These are phyloP conservation scores for Cynanchum wilfordii DNA, from an alignment of 257 asterid species.

Conservation along the genomic window DNA sequence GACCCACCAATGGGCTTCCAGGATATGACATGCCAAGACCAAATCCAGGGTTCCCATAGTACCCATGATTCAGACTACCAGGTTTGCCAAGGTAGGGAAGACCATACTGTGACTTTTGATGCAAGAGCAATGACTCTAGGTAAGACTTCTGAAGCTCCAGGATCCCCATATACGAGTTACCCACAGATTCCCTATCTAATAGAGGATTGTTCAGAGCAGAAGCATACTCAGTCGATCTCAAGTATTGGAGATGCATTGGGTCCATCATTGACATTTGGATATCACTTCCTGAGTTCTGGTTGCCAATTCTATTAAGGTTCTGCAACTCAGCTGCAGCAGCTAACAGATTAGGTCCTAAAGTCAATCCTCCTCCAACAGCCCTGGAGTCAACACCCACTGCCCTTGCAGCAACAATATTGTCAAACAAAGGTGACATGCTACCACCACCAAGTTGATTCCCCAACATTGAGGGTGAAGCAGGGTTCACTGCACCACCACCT, in stretches of 20 bases:
- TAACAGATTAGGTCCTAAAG: slow-evolving; percentile 42
- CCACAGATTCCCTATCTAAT: slow-evolving; percentile 33
- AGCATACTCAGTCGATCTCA: slow-evolving; percentile 43
- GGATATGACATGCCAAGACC: slow-evolving; percentile 44
- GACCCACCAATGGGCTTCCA: slow-evolving; percentile 44
- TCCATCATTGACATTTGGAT: slow-evolving; percentile 44
- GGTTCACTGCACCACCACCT: slow-evolving; percentile 35
- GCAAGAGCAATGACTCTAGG: slow-evolving; percentile 39
- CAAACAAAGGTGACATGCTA: slow-evolving; percentile 45
- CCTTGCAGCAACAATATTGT: slow-evolving; percentile 37
- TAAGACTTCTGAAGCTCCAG: slow-evolving; percentile 60
- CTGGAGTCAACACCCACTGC: slow-evolving; percentile 48
- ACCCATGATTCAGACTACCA: slow-evolving; percentile 35
- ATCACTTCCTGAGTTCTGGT: slow-evolving; percentile 40
- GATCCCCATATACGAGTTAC: slow-evolving; percentile 41
- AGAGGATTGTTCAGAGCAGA: slow-evolving; percentile 43
- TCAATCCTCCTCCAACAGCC: slow-evolving; percentile 39
- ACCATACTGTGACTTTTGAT: slow-evolving; percentile 54
- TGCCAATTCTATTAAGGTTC: slow-evolving; percentile 43
- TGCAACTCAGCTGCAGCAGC: slow-evolving; percentile 50
- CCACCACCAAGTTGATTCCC: slow-evolving; percentile 43
- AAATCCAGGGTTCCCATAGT: slow-evolving; percentile 45
- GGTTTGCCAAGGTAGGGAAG: slow-evolving; percentile 35
- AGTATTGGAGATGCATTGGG: slow-evolving; percentile 52
- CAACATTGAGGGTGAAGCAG: slow-evolving; percentile 45